Percentiles rank a stretch among this genome's conserved stretches.
Conservation (phyloP, 2,329 filamentous ascomycete genomes). For the Alternaria sp. region DNA sequence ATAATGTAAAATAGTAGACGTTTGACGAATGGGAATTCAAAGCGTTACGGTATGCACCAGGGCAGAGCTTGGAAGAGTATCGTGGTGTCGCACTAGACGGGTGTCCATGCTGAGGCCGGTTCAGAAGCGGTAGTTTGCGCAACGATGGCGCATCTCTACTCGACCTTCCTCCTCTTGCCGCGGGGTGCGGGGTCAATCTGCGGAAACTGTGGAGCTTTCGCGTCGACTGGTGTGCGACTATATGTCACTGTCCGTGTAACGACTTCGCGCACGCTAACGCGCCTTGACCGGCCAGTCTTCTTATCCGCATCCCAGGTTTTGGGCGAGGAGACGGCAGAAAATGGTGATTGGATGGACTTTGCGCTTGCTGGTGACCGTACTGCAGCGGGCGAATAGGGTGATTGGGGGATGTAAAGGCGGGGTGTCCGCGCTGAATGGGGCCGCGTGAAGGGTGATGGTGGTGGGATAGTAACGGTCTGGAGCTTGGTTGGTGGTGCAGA, state of each 20-base stretch:
- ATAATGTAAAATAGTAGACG: conserved; percentile 5
- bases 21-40: conserved; percentile 14
- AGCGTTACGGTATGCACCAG: conserved; percentile 30
- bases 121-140: conserved; percentile 20
- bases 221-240: conserved; percentile 62
- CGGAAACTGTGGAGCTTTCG: conserved; percentile 50
- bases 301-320: conserved; percentile 80
- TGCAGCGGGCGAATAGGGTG: conserved; percentile 69
- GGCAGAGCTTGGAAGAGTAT: conserved; percentile 20
- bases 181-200: conserved; percentile 87
- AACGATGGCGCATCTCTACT: conserved; percentile 44
- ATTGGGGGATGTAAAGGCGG: conserved; percentile 77
- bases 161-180: conserved; percentile 85
- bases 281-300: conserved; percentile 66
- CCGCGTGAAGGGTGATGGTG: conserved; percentile 68
- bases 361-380: conserved; percentile 73
- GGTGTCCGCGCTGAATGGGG: conserved; percentile 66
- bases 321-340: conserved; percentile 71
- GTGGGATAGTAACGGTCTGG: conserved; percentile 65
- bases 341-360: conserved; percentile 66
- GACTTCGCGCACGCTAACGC: conserved; percentile 80
- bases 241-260: conserved; percentile 95
- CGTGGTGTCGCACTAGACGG: conserved; percentile 28
- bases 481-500: conserved; percentile 53
- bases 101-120: conserved; percentile 29